A percentile compares a stretch with the other conserved stretches of the same genome.
phyloP scores from a whole-genome alignment of 2,329 filamentous ascomycete genomes.

The Fusarium nanum region DNA sequence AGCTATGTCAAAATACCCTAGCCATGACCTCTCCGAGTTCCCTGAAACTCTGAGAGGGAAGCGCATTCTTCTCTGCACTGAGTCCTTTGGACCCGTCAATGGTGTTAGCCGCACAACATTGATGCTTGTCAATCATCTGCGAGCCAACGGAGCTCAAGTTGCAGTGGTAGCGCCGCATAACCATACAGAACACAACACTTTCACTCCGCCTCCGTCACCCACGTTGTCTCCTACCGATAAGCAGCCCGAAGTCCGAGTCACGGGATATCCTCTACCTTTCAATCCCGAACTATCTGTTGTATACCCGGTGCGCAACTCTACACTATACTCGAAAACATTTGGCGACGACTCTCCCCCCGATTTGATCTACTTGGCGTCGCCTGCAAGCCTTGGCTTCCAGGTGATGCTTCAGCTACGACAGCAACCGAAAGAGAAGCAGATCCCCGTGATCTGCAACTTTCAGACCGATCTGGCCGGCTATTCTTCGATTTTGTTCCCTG shows the following conservation, averaged over 20 bases:
- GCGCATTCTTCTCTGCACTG: constrained; percentile 74
- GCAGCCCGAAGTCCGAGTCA: constrained; percentile 66
- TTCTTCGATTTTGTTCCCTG: constrained; percentile 75
- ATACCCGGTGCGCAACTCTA: constrained; percentile 74
- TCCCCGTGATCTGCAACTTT: constrained; percentile 75
- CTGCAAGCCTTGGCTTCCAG: constrained; percentile 77
- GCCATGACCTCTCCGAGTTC: constrained; percentile 59
- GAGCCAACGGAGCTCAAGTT: constrained; percentile 71
- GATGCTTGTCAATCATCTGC: constrained; percentile 75
- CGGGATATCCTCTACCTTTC: constrained; percentile 75
- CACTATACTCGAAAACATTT: constrained; percentile 70
- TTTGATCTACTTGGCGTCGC: constrained; percentile 76
- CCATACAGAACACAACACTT: constrained; percentile 65
- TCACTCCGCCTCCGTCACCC: constrained; percentile 57
- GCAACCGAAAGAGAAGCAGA: constrained; percentile 63
- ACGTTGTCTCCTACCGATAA: constrained; percentile 49
- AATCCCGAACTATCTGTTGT: constrained; percentile 78
- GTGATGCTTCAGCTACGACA: constrained; percentile 76
- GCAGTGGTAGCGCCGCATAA: constrained; percentile 74
- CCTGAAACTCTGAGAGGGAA: constrained; percentile 66
- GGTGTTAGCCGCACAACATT: constrained; percentile 78
- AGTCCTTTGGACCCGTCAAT: constrained; percentile 78
- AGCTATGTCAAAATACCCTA: constrained; percentile 23
- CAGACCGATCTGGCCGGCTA: constrained; percentile 79
- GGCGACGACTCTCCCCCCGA: constrained; percentile 64